A percentile compares a stretch with the other conserved stretches of the same genome.
These are phyloP conservation scores for Aspergillus unguis DNA, from an alignment of 2,329 filamentous ascomycete genomes.

Conservation along the genomic window DNA sequence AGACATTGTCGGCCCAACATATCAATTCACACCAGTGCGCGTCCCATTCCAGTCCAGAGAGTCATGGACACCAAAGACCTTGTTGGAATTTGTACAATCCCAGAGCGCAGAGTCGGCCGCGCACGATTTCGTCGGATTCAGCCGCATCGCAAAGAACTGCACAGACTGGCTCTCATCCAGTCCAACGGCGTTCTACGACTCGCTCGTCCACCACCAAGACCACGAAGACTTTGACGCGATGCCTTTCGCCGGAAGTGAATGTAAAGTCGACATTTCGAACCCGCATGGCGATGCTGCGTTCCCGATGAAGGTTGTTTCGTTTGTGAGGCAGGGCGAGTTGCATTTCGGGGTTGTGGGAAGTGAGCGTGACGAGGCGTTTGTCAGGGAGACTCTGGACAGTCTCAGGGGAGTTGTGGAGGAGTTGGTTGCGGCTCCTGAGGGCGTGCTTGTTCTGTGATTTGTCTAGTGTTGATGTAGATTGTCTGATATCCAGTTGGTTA, in stretches of 20 bases:
- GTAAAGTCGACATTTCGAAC: slow-evolving; percentile 57
- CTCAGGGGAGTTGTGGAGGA: slow-evolving; percentile 51
- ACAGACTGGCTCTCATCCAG: slow-evolving; percentile 40
- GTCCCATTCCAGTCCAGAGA: slow-evolving; percentile 47
- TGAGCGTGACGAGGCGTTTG: slow-evolving; percentile 50
- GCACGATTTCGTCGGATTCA: slow-evolving; percentile 52
- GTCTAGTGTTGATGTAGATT: background rate
- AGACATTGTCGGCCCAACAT: slow-evolving; percentile 59
- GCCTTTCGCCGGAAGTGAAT: slow-evolving; percentile 32
- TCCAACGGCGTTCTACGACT: slow-evolving; percentile 50
- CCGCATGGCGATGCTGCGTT: slow-evolving; percentile 50
- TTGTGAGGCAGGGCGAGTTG: slow-evolving; percentile 57
- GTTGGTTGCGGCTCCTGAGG: slow-evolving; percentile 28
- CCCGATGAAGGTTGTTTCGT: slow-evolving; percentile 38
- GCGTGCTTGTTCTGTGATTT: background rate
- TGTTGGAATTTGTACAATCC: slow-evolving; percentile 50
- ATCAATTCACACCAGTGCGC: slow-evolving; percentile 53
- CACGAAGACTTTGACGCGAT: slow-evolving; percentile 59
- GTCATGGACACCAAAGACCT: slow-evolving; percentile 48
- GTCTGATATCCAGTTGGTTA: background rate
- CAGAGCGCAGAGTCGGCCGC: slow-evolving; percentile 53
- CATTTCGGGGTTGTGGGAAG: slow-evolving; percentile 55
- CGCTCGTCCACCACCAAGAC: slow-evolving; percentile 57
- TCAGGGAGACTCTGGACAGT: slow-evolving; percentile 45
- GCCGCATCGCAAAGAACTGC: slow-evolving; percentile 49